Conservation (phyloP, 2,329 filamentous ascomycete genomes). For the Blastomyces percursus region DNA sequence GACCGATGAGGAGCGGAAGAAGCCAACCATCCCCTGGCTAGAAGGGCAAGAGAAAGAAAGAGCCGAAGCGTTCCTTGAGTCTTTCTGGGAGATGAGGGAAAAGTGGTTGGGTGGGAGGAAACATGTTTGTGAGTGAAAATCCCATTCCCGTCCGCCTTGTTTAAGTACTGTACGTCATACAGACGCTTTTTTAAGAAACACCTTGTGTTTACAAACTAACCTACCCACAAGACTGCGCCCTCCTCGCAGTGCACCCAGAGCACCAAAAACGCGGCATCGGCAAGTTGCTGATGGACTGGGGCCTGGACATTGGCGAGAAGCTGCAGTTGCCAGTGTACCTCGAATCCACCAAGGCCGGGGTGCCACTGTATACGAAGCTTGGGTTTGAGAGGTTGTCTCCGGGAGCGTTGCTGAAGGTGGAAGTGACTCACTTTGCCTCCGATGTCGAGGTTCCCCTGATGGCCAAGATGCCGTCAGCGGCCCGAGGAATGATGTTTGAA, state of each 20-base stretch:
- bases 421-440: constrained; percentile 25
- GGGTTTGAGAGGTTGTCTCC: constrained; percentile 33
- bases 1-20: constrained; percentile 34
- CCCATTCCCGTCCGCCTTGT: not conserved
- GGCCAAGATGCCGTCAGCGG: constrained; percentile 32
- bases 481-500: constrained; percentile 25
- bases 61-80: constrained; percentile 35
- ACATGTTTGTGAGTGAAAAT: constrained; percentile 33
- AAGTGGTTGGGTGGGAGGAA: constrained; percentile 31
- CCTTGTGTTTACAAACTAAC: not conserved
- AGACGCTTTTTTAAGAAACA: not conserved
- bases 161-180: not conserved
- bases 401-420: constrained; percentile 31
- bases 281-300: constrained; percentile 30
- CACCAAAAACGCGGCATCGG: constrained; percentile 34
- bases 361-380: constrained; percentile 30
- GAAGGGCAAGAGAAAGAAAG: constrained; percentile 35
- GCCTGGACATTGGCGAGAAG: constrained; percentile 28
- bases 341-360: constrained; percentile 28
- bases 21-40: constrained; percentile 38
- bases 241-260: constrained; percentile 34
- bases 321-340: constrained; percentile 29
- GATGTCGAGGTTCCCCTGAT: constrained; percentile 35
- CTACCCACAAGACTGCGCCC: constrained; percentile 24
- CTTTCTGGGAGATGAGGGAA: constrained; percentile 35